Conservation (phyloP, 257 asterid genomes). For the Voacanga thouarsii region DNA sequence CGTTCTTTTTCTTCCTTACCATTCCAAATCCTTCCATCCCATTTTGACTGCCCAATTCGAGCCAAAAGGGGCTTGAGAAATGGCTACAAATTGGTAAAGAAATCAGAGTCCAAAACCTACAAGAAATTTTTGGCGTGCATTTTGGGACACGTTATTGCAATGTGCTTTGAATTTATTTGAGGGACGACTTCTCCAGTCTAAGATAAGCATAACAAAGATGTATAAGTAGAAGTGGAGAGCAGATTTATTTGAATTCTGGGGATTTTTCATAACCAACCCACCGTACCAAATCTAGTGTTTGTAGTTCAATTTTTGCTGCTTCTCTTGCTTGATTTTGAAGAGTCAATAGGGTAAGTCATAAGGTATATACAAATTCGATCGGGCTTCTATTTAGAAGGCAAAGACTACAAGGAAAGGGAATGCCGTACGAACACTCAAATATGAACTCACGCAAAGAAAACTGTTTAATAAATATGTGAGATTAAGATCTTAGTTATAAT, state of each 20-base stretch:
- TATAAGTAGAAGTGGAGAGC: neutral
- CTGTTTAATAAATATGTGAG: too few relatives aligned
- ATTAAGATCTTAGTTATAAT: too few relatives aligned
- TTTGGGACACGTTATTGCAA: constrained; percentile 32
- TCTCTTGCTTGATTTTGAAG: neutral
- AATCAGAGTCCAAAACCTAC: neutral
- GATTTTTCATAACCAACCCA: neutral
- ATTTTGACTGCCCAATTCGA: neutral
- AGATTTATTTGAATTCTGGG: neutral
- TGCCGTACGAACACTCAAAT: too few relatives aligned
- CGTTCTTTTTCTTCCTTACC: constrained; percentile 12
- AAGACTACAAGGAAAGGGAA: too few relatives aligned
- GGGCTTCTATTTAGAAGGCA: too few relatives aligned
- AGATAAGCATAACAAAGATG: neutral
- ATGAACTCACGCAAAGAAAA: too few relatives aligned
- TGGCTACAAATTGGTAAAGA: neutral
- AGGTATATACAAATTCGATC: neutral
- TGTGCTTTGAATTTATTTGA: constrained; percentile 9
- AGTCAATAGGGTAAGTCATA: neutral
- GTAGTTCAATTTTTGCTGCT: neutral
- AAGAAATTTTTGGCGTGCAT: constrained; percentile 29
- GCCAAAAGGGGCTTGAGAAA: neutral
- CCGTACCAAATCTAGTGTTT: neutral
- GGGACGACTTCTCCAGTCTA: neutral
- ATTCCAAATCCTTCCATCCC: neutral